Evolutionary conservation across 192 early-diverging fungal species (phyloP).

Genomic region (Pilaira anomala): DNA sequence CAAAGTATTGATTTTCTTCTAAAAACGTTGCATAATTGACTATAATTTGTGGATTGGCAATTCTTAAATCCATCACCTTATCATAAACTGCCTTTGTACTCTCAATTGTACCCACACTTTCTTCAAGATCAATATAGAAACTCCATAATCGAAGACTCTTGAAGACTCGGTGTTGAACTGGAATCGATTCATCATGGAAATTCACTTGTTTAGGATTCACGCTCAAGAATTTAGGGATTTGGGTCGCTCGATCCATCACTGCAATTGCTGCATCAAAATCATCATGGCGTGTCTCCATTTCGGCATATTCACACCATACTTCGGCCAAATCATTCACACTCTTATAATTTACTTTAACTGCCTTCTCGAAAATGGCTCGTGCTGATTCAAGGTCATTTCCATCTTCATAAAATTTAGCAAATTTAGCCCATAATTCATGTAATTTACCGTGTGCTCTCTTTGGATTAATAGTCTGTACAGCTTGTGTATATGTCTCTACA

Average conservation of each 20-base stretch:
- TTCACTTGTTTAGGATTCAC: conserved; percentile 50
- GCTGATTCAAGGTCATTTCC: conserved; percentile 58
- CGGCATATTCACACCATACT: conserved; percentile 89
- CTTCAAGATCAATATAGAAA: conserved; percentile 92
- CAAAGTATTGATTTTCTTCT: conserved; percentile 86
- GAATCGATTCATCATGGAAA: conserved; percentile 77
- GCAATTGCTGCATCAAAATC: conserved; percentile 70
- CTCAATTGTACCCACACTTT: conserved; percentile 80
- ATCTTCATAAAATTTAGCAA: conserved; percentile 77
- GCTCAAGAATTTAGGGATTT: conserved; percentile 50
- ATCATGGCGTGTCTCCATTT: conserved; percentile 72
- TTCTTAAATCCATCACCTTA: conserved; percentile 85
- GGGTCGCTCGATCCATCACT: conserved; percentile 82
- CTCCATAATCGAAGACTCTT: conserved; percentile 89
- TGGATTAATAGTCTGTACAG: conserved; percentile 69
- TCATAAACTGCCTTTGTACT: conserved; percentile 85
- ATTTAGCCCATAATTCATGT: conserved; percentile 78
- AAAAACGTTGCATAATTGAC: conserved; percentile 92
- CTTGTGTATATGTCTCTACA: conserved; percentile 73
- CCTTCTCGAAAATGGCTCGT: conserved; percentile 79
- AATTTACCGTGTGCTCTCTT: conserved; percentile 78
- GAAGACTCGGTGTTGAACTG: conserved; percentile 79
- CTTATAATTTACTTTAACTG: conserved; percentile 75
- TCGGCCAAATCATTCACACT: conserved; percentile 82
- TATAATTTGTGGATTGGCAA: conserved; percentile 94